Evolutionary conservation across 2,329 filamentous ascomycete species (phyloP).

Genomic region (Claviceps arundinis): DNA sequence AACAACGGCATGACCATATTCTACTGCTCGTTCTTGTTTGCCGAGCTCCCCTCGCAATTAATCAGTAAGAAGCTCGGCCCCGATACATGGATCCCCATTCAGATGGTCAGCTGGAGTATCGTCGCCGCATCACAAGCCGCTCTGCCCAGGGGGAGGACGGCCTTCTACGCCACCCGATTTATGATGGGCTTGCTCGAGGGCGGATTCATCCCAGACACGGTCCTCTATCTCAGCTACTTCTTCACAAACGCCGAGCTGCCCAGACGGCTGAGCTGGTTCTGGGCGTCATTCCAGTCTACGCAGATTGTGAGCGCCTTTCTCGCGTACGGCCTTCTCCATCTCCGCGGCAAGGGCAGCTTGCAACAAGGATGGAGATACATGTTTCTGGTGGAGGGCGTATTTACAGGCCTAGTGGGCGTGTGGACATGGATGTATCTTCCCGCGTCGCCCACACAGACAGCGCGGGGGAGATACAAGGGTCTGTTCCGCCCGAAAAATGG

Average conservation of each 20-base stretch:
- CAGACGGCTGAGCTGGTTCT: constrained; percentile 17
- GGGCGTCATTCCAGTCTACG: constrained; percentile 14
- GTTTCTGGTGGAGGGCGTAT: constrained; percentile 4
- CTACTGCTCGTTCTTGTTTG: constrained; percentile 32
- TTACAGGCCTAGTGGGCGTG: constrained; percentile 6
- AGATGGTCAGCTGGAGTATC: constrained; percentile 24
- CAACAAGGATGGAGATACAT: constrained; percentile 5
- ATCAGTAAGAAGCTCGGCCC: constrained; percentile 37
- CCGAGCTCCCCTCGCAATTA: constrained; percentile 41
- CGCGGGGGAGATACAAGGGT: constrained; percentile 6
- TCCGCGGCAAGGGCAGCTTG: constrained; percentile 3
- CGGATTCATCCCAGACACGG: constrained; percentile 42
- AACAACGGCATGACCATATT: constrained; percentile 38
- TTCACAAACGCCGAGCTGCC: constrained; percentile 19
- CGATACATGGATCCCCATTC: constrained; percentile 34
- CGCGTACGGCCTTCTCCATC: constrained; percentile 15
- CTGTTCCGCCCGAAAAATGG: constrained; percentile 20
- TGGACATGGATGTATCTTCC: constrained; percentile 4
- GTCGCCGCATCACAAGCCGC: constrained; percentile 21
- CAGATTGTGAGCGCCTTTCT: constrained; percentile 16
- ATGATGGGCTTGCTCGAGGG: constrained; percentile 38
- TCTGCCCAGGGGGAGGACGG: constrained; percentile 12
- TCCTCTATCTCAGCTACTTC: constrained; percentile 20
- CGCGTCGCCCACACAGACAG: constrained; percentile 5
- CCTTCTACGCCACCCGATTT: constrained; percentile 19